A percentile compares a stretch with the other conserved stretches of the same genome.
phyloP scores from a whole-genome alignment of 1,139 yeast species.

The Komagataea norvegica region DNA sequence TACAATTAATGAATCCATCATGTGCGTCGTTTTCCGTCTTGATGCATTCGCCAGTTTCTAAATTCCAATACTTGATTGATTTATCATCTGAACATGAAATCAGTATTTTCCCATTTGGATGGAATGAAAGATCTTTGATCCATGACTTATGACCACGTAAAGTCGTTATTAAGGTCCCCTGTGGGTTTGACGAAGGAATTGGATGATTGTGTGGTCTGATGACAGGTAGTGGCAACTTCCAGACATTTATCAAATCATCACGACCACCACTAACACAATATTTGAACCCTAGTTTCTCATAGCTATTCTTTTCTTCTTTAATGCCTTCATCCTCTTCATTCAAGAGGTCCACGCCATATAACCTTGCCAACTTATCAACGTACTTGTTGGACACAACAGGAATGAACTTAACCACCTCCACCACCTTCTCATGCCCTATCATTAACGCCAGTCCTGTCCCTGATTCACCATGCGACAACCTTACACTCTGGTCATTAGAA shows the following conservation, averaged over 20 bases:
- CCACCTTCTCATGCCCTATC: constrained; percentile 78
- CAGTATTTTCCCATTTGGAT: constrained; percentile 70
- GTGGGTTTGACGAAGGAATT: constrained; percentile 52
- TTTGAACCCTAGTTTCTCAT: constrained; percentile 48
- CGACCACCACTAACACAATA: constrained; percentile 79
- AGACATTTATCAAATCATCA: constrained; percentile 69
- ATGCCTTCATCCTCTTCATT: too few species aligned
- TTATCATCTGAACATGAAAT: constrained; percentile 80
- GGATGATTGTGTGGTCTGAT: constrained; percentile 53
- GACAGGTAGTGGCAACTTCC: constrained; percentile 69
- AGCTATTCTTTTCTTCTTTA: constrained; percentile 27
- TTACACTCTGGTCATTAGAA: constrained; percentile 74
- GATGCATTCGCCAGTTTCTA: constrained; percentile 50
- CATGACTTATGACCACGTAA: constrained; percentile 80
- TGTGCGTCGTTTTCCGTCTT: constrained; percentile 53
- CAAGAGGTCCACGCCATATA: constrained; percentile 25
- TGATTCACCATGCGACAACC: constrained; percentile 59
- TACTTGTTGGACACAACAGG: constrained; percentile 44
- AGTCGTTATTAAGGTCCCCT: constrained; percentile 53
- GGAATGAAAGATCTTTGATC: constrained; percentile 69
- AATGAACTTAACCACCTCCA: constrained; percentile 68
- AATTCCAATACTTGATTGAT: constrained; percentile 75
- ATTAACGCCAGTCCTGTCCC: constrained; percentile 68
- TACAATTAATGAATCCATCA: constrained; percentile 65
- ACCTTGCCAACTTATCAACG: constrained; percentile 39